Evolutionary conservation across 805 yeast species (phyloP).

Genomic region (Maudiozyma serrabonitensis): DNA sequence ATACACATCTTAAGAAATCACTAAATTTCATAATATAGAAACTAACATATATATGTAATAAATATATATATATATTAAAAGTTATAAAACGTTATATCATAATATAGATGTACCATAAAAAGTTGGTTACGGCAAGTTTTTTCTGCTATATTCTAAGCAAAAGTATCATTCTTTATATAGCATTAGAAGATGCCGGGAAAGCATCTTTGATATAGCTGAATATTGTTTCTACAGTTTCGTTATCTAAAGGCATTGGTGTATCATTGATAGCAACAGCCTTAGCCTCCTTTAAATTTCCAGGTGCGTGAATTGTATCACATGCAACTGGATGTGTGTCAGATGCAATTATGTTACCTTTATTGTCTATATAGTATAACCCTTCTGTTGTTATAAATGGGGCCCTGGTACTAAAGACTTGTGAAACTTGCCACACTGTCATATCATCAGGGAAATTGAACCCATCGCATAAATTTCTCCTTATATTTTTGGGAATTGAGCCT

Average conservation of each 20-base stretch:
- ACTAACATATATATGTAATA: no score
- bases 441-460: background rate
- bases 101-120: no score
- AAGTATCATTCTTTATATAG: background rate
- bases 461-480: background rate
- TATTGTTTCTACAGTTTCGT: background rate
- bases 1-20: no score
- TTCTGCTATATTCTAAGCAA: no score
- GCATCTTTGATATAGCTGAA: background rate
- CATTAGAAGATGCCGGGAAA: background rate
- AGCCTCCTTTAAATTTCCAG: background rate
- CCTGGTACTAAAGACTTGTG: background rate
- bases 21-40: no score
- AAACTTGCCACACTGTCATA: background rate
- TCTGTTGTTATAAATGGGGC: background rate
- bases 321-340: background rate
- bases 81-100: no score
- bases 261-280: background rate
- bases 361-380: background rate
- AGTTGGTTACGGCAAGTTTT: no score
- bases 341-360: background rate
- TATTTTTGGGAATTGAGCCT: background rate
- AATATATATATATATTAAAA: no score
- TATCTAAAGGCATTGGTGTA: background rate
- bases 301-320: background rate